phyloP scores from a whole-genome alignment of 805 yeast species.

The Candida pini region DNA sequence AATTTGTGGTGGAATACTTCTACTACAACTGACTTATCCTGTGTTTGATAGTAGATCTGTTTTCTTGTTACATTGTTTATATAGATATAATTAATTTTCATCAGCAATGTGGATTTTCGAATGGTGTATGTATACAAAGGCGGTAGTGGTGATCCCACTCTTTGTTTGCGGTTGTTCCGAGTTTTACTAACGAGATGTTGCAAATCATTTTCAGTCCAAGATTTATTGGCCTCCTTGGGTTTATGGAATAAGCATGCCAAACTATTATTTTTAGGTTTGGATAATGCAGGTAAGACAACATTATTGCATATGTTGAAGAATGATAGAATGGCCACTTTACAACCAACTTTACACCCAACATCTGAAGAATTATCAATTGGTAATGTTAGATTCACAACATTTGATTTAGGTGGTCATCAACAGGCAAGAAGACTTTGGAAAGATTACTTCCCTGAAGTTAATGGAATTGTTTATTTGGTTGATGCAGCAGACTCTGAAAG shows the following conservation, averaged over 20 bases:
- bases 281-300: constrained; percentile 97
- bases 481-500: constrained; percentile 97
- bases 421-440: constrained; percentile 99
- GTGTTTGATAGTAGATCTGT: too few relatives aligned
- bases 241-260: constrained; percentile 95
- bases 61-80: too few relatives aligned
- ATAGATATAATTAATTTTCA: too few relatives aligned
- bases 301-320: constrained; percentile 80
- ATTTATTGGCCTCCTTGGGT: constrained; percentile 72
- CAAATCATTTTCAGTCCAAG: constrained; percentile 44
- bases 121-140: constrained; percentile 37
- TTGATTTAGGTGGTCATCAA: constrained; percentile 97
- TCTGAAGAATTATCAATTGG: constrained; percentile 98
- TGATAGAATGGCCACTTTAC: constrained; percentile 95
- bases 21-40: too few relatives aligned
- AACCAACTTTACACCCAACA: constrained; percentile 98
- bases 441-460: constrained; percentile 98
- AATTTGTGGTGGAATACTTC: too few relatives aligned
- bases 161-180: neutral
- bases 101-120: constrained; percentile 34
- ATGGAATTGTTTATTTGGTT: constrained; percentile 92
- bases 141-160: too few relatives aligned
- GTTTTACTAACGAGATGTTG: neutral
- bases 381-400: constrained; percentile 92
- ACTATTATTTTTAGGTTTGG: constrained; percentile 90